Evolutionary conservation across 805 yeast genomes (phyloP).

Genomic region (Candida argentea): DNA sequence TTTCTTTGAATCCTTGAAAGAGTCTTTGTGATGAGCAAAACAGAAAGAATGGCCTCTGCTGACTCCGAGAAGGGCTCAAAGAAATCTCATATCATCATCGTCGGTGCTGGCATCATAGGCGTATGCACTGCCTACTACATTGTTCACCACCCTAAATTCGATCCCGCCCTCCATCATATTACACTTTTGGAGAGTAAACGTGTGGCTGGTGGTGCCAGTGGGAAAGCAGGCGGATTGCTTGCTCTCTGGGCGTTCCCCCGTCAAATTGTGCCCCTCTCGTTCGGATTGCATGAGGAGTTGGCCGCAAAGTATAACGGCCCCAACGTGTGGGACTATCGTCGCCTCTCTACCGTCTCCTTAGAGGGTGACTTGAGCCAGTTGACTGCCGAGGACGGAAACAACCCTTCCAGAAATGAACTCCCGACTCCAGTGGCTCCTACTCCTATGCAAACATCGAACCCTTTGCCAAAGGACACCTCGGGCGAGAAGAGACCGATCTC

Average conservation of each 20-base stretch:
- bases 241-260: constrained; percentile 97
- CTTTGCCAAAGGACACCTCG: constrained; percentile 5
- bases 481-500: constrained; percentile 7
- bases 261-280: constrained; percentile 83
- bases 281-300: constrained; percentile 74
- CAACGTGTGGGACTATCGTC: constrained; percentile 85
- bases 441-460: too few relatives aligned
- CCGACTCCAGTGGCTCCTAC: too few relatives aligned
- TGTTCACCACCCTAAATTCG: constrained; percentile 73
- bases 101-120: constrained; percentile 95
- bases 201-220: constrained; percentile 96
- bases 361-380: constrained; percentile 63
- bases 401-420: not conserved
- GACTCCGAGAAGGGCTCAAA: too few relatives aligned
- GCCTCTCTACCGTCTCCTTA: constrained; percentile 74
- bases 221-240: constrained; percentile 92
- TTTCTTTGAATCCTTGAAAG: too few relatives aligned
- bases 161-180: constrained; percentile 63
- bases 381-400: constrained; percentile 6
- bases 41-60: too few relatives aligned
- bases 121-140: constrained; percentile 89
- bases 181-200: constrained; percentile 81
- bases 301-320: constrained; percentile 76
- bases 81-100: constrained; percentile 70
- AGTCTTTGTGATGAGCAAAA: too few relatives aligned